Percentiles rank a stretch among this genome's conserved stretches.
phyloP scores from a whole-genome alignment of 2,329 filamentous ascomycete species.

The Alternaria incomplexa region DNA sequence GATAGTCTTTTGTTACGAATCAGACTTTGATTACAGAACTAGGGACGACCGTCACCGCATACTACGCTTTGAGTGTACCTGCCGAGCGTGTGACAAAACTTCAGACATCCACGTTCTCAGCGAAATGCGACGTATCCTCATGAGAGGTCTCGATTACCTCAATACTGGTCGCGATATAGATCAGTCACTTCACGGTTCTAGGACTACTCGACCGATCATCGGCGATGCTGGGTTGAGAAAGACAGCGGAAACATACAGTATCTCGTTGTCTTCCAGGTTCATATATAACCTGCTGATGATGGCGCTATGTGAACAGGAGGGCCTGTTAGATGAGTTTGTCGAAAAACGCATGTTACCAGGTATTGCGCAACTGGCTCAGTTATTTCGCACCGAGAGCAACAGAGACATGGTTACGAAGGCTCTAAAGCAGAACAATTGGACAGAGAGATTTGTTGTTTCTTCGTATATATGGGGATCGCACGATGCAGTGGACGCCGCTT shows the following conservation, averaged over 20 bases:
- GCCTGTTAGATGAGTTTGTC: slow-evolving; percentile 2
- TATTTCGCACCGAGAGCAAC: neutral
- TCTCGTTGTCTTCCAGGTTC: neutral
- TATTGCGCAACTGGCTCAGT: neutral
- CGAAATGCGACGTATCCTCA: slow-evolving; percentile 9
- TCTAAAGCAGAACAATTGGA: neutral
- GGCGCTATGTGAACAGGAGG: slow-evolving; percentile 6
- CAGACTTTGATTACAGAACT: slow-evolving; percentile 10
- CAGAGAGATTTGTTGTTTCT: neutral
- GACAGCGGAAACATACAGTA: neutral
- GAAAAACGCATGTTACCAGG: neutral
- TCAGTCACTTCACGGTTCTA: neutral
- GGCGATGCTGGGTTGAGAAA: neutral
- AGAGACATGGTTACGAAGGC: neutral
- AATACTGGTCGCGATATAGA: neutral
- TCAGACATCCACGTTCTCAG: slow-evolving; percentile 3
- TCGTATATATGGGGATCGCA: neutral
- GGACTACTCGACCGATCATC: neutral
- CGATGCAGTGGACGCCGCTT: neutral
- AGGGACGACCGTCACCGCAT: slow-evolving; percentile 1
- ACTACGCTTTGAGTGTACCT: neutral
- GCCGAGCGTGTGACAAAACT: neutral
- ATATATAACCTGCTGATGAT: slow-evolving; percentile 4
- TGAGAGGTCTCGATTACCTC: neutral
- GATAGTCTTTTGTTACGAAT: slow-evolving; percentile 9